Evolutionary conservation across 805 yeast species (phyloP), one percentile per base, ranked within the genome.

Genomic region (Barnettozyma siamensis): DNA sequence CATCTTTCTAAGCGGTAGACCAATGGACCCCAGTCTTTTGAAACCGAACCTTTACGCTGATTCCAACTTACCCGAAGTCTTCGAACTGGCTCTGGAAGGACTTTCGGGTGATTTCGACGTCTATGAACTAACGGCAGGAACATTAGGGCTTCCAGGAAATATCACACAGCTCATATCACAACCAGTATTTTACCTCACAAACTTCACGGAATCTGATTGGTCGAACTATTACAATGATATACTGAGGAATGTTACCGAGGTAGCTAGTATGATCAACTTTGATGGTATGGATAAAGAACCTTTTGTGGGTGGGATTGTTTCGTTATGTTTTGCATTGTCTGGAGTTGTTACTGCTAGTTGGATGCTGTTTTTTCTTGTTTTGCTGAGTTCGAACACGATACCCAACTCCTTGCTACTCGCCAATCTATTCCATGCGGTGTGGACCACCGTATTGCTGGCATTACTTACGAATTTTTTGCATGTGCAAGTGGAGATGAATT

Each of bases 291-390:
- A 44, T 33, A 63, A 57, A 41, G 74, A 70, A 41, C 43, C 51
- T 1, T 71, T 70, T 40, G 45, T 51, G 4, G 56, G 60, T 19
- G 65, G 75, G 13, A 64, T 68, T 34, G 57, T 70, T 2, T 57
- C 70, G 32, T 60, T 78, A 4, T 60, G 74, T 33, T 79, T 76
- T 59, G 72, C 72, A n/a, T 54, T 73, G 4, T 68, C 76, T 41
- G 76, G 80, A 0, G 65, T 75, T 16, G 76, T 78, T 45, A 75
- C 77, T 6, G 71, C 81, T 13, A 67, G 80, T 21, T 86, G 94
- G 94, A 76, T 84, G 77, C 64, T 86, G 20, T 62, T 81, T 38
- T 45, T 83, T 15, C 60, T 83, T 27, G 64, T 83, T 33, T 54
- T 74, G 17, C 56, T 85, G 26, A 71, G 77, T 17, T 75, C 73